Conservation (phyloP, 2,329 filamentous ascomycete species). For the Curvularia sp. region DNA sequence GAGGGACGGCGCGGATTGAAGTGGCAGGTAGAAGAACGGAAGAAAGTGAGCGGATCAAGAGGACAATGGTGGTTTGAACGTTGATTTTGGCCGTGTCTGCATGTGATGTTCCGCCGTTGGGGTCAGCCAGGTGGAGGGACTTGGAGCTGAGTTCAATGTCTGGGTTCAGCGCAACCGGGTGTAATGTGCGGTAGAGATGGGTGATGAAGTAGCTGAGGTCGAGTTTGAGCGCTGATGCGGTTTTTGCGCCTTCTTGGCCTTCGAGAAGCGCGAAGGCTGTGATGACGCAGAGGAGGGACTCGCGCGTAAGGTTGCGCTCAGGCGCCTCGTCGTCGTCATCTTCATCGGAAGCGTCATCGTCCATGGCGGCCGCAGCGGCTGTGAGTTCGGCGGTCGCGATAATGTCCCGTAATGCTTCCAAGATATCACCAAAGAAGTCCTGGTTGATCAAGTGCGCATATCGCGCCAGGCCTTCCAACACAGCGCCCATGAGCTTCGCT, state of each 20-base stretch:
- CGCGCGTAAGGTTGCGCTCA: constrained; percentile 76
- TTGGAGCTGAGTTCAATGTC: constrained; percentile 85
- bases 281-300: constrained; percentile 90
- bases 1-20: constrained; percentile 76
- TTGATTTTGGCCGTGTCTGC: constrained; percentile 76
- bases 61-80: constrained; percentile 90
- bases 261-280: constrained; percentile 96
- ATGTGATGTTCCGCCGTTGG: constrained; percentile 57
- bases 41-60: constrained; percentile 85
- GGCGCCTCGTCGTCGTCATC: constrained; percentile 55
- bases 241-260: constrained; percentile 89
- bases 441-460: constrained; percentile 98
- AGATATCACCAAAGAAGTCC: constrained; percentile 95
- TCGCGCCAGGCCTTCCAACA: constrained; percentile 90
- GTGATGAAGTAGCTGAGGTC: constrained; percentile 96
- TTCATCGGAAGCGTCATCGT: constrained; percentile 59
- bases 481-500: constrained; percentile 91
- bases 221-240: constrained; percentile 79
- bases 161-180: constrained; percentile 78
- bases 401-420: constrained; percentile 92
- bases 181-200: constrained; percentile 86
- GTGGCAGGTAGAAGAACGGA: constrained; percentile 79
- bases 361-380: constrained; percentile 55
- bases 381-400: constrained; percentile 72
- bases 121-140: constrained; percentile 73